These are phyloP conservation scores for Exophiala sp. DNA, from an alignment of 2,329 filamentous ascomycete genomes.

Conservation along the genomic window DNA sequence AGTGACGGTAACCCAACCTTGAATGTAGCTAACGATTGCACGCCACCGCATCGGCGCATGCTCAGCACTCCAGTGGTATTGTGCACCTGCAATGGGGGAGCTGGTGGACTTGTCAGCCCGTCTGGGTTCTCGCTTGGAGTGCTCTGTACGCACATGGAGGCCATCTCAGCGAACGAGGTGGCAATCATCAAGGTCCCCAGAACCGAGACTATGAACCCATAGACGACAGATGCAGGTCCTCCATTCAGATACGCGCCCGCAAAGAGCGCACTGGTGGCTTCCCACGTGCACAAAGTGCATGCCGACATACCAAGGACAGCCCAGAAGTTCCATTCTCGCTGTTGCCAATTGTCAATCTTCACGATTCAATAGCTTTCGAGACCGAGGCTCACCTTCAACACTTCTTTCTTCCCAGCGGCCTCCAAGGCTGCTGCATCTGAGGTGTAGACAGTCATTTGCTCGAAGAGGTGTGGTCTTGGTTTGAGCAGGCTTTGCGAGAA, in stretches of 20 bases:
- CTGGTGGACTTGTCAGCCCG: slow-evolving; percentile 16
- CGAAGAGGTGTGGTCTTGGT: not conserved
- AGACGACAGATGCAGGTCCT: slow-evolving; percentile 26
- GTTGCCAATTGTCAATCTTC: slow-evolving; percentile 1
- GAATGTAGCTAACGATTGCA: slow-evolving; percentile 20
- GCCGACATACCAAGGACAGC: slow-evolving; percentile 19
- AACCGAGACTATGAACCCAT: slow-evolving; percentile 23
- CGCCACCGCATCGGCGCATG: slow-evolving; percentile 27
- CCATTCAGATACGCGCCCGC: slow-evolving; percentile 25
- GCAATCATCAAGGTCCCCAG: slow-evolving; percentile 38
- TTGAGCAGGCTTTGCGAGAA: not conserved
- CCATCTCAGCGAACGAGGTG: slow-evolving; percentile 40
- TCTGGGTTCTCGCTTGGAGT: not conserved
- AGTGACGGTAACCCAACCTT: slow-evolving; percentile 37
- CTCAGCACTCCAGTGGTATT: slow-evolving; percentile 42
- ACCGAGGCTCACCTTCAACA: slow-evolving; percentile 15
- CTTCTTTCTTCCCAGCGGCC: slow-evolving; percentile 21
- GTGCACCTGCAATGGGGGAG: slow-evolving; percentile 38
- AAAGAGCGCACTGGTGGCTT: slow-evolving; percentile 24
- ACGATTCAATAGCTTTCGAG: not conserved
- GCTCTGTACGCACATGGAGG: slow-evolving; percentile 33
- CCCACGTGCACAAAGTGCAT: slow-evolving; percentile 29
- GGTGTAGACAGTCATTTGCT: slow-evolving; percentile 17
- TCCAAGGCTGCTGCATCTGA: slow-evolving; percentile 22
- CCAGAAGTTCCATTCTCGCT: slow-evolving; percentile 25